These are phyloP conservation scores for Panicum miliaceum DNA, from an alignment of 176 grass and related monocot genomes.

Conservation along the genomic window DNA sequence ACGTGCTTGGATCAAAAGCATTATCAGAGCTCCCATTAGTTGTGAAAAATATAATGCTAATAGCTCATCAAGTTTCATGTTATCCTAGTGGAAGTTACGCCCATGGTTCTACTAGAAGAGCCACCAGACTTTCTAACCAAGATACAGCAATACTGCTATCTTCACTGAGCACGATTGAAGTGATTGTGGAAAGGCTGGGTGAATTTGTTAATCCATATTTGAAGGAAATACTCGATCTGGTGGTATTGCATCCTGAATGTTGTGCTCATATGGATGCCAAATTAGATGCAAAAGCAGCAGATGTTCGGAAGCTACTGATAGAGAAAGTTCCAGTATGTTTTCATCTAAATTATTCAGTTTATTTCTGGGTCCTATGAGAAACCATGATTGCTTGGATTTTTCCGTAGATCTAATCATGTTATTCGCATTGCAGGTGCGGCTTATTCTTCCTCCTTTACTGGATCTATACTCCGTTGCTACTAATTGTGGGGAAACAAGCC, in stretches of 20 bases:
- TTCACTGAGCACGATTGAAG: constrained; percentile 68
- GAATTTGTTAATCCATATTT: constrained; percentile 95
- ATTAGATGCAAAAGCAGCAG: constrained; percentile 67
- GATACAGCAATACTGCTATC: constrained; percentile 57
- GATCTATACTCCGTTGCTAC: constrained; percentile 61
- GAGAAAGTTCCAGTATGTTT: constrained; percentile 91
- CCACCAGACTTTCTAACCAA: constrained; percentile 33
- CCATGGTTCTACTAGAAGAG: constrained; percentile 22
- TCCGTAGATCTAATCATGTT: constrained; percentile 40
- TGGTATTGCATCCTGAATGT: constrained; percentile 75
- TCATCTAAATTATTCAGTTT: constrained; percentile 7
- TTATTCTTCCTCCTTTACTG: constrained; percentile 75
- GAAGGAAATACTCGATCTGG: constrained; percentile 66
- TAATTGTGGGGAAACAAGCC: constrained; percentile 72
- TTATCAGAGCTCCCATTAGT: constrained; percentile 70
- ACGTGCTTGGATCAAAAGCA: constrained; percentile 85
- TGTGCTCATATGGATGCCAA: constrained; percentile 54
- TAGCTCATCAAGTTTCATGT: constrained; percentile 61
- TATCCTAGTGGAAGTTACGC: constrained; percentile 54
- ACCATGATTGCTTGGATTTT: neutral
- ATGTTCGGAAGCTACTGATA: constrained; percentile 66
- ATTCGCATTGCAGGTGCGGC: constrained; percentile 68
- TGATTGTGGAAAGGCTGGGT: constrained; percentile 76
- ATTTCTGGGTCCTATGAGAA: constrained; percentile 27
- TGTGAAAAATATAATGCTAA: constrained; percentile 80